These are phyloP conservation scores for Tulasnella sp. DNA, from an alignment of 768 basidiomycete species.

Conservation along the genomic window DNA sequence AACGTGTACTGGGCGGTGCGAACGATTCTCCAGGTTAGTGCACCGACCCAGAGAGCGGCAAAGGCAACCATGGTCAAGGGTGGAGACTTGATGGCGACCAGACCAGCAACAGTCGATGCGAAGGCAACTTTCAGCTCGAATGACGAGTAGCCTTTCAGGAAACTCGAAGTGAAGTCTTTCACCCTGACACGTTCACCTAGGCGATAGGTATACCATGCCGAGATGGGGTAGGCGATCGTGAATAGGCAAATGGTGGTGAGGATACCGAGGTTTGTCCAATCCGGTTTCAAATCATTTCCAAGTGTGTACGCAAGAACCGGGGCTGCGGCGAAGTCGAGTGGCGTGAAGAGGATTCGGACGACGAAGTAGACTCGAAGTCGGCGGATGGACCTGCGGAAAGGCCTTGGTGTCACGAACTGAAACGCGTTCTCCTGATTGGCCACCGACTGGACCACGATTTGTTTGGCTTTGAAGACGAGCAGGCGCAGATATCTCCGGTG, in stretches of 20 bases:
- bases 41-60: neutral
- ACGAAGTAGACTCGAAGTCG: neutral
- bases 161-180: neutral
- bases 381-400: neutral
- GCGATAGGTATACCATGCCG: conserved; percentile 4
- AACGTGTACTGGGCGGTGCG: neutral
- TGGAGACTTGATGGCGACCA: neutral
- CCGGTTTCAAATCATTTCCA: neutral
- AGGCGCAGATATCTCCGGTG: neutral
- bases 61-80: neutral
- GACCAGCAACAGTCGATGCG: neutral
- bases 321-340: neutral
- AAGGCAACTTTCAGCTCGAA: neutral
- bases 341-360: neutral
- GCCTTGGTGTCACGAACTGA: neutral
- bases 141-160: neutral
- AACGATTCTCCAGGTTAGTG: neutral
- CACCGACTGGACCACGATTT: neutral
- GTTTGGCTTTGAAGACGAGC: neutral
- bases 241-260: neutral
- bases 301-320: neutral
- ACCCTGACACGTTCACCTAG: neutral
- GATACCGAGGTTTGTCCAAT: neutral
- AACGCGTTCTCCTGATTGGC: conserved; percentile 4
- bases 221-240: neutral